phyloP scores from a whole-genome alignment of 345 rosid species.

The Cardamine occulta region DNA sequence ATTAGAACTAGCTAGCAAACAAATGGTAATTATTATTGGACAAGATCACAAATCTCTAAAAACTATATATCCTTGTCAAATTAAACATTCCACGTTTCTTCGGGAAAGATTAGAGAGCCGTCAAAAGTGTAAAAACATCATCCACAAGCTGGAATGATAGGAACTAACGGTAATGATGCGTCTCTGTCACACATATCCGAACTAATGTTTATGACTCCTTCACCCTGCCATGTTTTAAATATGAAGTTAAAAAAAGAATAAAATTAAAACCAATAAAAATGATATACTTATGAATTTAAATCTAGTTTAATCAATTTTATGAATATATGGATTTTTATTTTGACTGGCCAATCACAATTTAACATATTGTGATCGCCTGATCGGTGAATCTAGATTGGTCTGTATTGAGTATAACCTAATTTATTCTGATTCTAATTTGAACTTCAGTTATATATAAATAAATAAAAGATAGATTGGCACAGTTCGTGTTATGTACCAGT shows the following conservation, averaged over 20 bases:
- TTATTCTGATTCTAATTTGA: not conserved
- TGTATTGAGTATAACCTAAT: not conserved
- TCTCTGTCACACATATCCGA: constrained; percentile 41
- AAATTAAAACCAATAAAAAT: too few species aligned
- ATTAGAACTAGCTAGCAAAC: too few species aligned
- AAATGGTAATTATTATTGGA: not conserved
- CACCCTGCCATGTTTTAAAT: constrained; percentile 32
- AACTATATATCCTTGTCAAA: not conserved
- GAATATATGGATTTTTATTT: not conserved
- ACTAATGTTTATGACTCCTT: constrained; percentile 40
- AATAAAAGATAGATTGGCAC: not conserved
- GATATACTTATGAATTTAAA: not conserved
- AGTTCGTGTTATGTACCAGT: not conserved
- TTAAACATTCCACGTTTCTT: not conserved
- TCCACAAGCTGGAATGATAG: constrained; percentile 36
- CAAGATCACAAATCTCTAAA: constrained; percentile 3
- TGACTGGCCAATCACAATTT: too few species aligned
- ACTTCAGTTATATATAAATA: not conserved
- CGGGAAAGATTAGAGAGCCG: not conserved
- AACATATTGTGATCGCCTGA: not conserved
- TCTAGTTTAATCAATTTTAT: not conserved
- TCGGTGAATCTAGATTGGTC: not conserved
- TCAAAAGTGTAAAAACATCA: not conserved
- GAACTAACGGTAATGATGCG: constrained; percentile 39
- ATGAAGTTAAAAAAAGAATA: not conserved